Evolutionary conservation across 495 filamentous ascomycete species (phyloP), one percentile per base, ranked within the genome.

Genomic region (Penicillium silybi): DNA sequence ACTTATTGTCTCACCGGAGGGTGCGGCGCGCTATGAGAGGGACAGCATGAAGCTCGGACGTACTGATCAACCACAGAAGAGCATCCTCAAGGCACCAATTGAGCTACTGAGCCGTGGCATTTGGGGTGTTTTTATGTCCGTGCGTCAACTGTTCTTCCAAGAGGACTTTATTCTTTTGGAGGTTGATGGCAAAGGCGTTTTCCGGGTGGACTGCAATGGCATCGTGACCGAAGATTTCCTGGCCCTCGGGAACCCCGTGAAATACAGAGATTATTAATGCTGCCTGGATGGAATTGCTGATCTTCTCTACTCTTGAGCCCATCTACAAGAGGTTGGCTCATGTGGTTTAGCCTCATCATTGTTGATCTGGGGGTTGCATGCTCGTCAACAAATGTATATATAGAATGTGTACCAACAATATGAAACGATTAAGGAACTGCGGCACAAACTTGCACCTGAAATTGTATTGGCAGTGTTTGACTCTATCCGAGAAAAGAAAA

Each of bases 151-250:
- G 9, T 75, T 77, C 50, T 77, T 68, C 0, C 63, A 66, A 17
- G 76, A 79, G 27, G 73, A 72, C 37, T 74, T 79, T 35, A 70
- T 78, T 34, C 55, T 77, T 15, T 41, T 80, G 34, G 64, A 74
- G 44, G 54, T 77, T 40, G 60, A 73, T 18, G 75, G 74, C 10
- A 73, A 69, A 38, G 62, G 66, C 17, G 54, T 56, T 7, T 69
- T 72, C 55, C 61, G 71, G 25, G 57, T 77, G 62, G 72, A 75
- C 54, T 66, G 67, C 8, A 65, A 67, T 41, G 74, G 74, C 3
- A 70, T 54, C 27, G 48, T 75, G 1, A 69, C 71, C 16, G 43
- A 64, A 32, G 72, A 75, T 47, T 68, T 77, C 32, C 48, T 70
- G 17, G 48, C 62, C 29, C 51, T 77, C 46, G 68, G 72, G 0